Evolutionary conservation across 208 protist genomes (phyloP).

Genomic region (Trypanosoma conorhini): DNA sequence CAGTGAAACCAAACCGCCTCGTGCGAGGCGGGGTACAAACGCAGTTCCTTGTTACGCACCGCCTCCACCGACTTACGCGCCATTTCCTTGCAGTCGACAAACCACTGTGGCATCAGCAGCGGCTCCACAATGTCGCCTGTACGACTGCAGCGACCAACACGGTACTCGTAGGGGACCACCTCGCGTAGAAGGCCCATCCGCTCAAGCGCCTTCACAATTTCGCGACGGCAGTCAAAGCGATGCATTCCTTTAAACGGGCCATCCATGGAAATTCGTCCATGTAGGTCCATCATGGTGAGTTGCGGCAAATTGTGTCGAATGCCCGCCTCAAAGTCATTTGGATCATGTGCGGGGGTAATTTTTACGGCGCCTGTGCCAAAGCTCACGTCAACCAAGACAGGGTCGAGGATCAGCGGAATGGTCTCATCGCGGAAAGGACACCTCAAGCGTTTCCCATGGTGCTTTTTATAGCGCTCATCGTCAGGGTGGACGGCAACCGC

Average conservation of each 20-base stretch:
- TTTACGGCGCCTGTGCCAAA: slow-evolving; percentile 99
- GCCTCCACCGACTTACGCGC: slow-evolving; percentile 81
- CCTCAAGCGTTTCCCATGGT: slow-evolving; percentile 94
- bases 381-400: slow-evolving; percentile 96
- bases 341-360: slow-evolving; percentile 99
- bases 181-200: slow-evolving; percentile 92
- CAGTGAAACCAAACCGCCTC: slow-evolving; percentile 96
- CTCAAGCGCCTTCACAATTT: slow-evolving; percentile 92
- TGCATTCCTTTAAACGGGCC: slow-evolving; percentile 95
- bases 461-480: slow-evolving; percentile 96
- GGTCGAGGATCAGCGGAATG: slow-evolving; percentile 98
- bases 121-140: slow-evolving; percentile 99
- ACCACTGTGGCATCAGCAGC: slow-evolving; percentile 99
- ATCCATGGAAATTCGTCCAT: slow-evolving; percentile 94
- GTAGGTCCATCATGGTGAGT: slow-evolving; percentile 96
- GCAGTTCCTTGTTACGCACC: slow-evolving; percentile 90
- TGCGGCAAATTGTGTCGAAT: slow-evolving; percentile 95
- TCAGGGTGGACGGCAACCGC: slow-evolving; percentile 98
- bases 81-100: slow-evolving; percentile 94
- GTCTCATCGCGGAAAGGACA: slow-evolving; percentile 96
- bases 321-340: slow-evolving; percentile 99
- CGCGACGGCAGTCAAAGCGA: slow-evolving; percentile 95
- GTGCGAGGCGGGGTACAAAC: slow-evolving; percentile 94
- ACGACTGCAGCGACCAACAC: slow-evolving; percentile 96
- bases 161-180: slow-evolving; percentile 94